Evolutionary conservation across 345 rosid species (phyloP), one percentile per base, ranked within the genome.

Genomic region (Acer yangbiense): DNA sequence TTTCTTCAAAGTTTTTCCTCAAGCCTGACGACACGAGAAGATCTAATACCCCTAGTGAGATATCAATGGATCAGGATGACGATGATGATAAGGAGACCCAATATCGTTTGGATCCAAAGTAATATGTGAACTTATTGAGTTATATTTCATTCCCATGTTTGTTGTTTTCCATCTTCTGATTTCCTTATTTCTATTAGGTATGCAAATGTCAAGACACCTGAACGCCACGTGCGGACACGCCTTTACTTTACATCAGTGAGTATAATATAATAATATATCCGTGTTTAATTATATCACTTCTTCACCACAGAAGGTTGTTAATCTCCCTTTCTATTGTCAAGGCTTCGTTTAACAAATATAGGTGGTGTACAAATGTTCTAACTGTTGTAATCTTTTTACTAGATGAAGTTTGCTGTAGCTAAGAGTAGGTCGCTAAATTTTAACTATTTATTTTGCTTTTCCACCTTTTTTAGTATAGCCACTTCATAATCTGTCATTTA

Each of bases 231-330:
- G 69, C 90, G 98, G 66, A 97, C 98, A 25, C 98, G 99, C 66
- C 98, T 97, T 66, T 97, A 97, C 88, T 97, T 97, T 83, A 97
- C 99, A 72, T 97, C 99, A 7, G 99, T 97, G 87, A 91, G 98
- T 87, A 79, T 57, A 55, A 66, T 60, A 43, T 35, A 35, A 35
- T 35, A 35, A 35, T 43, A 68, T n/a, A 35, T 52, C 29, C 11
- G 1, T 48, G 7, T 20, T 66, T 69, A 44, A 8, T 20, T 12
- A 10, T 4, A 10, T 7, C 57, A 9, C 27, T 11, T 39, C 54
- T 65, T 6, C 20, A 3, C 52, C 20, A 20, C 29, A 32, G 39
- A 20, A 52, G 55, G 68, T n/a, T 65, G 35, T 52, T 20, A 29
- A 12, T 65, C 7, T 25, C 46, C 55, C 66, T 70, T 67, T 65